Base-by-base conservation (phyloP, 257 asterid genomes). In the Sherardia arvensis region DNA sequence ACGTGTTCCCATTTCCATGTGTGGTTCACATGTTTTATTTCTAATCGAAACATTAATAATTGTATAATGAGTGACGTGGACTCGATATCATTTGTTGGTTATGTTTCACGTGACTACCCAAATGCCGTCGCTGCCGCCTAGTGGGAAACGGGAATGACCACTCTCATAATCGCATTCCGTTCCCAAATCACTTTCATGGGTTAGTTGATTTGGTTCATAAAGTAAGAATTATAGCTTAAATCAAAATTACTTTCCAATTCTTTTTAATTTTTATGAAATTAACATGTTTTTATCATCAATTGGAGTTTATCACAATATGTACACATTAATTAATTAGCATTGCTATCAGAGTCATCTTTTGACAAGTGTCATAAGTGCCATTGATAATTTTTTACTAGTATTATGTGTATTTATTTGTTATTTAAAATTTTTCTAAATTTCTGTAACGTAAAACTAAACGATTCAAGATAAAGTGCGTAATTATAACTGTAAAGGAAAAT, bases 1-100 rank as follows among this genome's bases (percentile, higher is more conserved):
- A n/a, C 34, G 20, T 32, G 63, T 43, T 43, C 21, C 40, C 8
- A 56, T 27, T 29, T 14, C 63, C 63, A 59, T n/a, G 63, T 59
- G 63, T 59, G 47, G 17, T 59, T 59, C 47, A 59, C 47, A 28
- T 59, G 63, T n/a, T 30, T 7, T 23, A 59, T 18, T 59, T 32
- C 27, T 29, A 4, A 56, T 5, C 0, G 8, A 55, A 11, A 8
- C 60, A 17, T 55, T 8, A 23, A 54, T 12, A 54, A 54, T 5
- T 49, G 56, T 25, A 43, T 14, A 43, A 43, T 25, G 12, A 23
- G 15, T 8, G 48, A 40, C 48, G 48, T 40, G 48, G 48, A 40
- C 4, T 11, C 5, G 11, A 14, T 40, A 38, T 38, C 47, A 38
- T 40, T 12, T 40, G 48, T 3, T 12, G 48, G 14, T 43, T 14